phyloP scores from a whole-genome alignment of 345 rosid species.

The Sapria himalayana region DNA sequence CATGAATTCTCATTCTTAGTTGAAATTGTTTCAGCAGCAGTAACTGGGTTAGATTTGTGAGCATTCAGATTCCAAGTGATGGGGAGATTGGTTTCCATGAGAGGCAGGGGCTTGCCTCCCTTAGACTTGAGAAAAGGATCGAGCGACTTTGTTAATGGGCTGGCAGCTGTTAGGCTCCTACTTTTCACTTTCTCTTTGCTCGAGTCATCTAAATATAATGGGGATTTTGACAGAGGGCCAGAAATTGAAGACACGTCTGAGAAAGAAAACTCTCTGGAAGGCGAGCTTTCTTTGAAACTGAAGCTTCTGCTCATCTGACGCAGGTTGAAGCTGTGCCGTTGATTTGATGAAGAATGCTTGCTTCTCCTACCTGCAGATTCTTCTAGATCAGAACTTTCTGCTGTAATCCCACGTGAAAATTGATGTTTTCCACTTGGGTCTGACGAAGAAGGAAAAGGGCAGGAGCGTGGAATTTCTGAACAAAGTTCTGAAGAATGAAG shows the following conservation, averaged over 20 bases:
- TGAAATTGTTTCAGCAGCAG: conserved; percentile 10
- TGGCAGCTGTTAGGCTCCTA: conserved; percentile 29
- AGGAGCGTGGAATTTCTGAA: conserved; percentile 25
- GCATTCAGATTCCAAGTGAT: conserved; percentile 18
- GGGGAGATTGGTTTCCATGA: conserved; percentile 20
- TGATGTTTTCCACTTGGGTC: conserved; percentile 9
- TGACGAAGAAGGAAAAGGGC: conserved; percentile 26
- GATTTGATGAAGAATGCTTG: conserved; percentile 35
- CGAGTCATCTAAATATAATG: conserved; percentile 14
- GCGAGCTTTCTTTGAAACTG: conserved; percentile 45
- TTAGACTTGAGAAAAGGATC: conserved; percentile 49
- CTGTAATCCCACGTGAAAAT: conserved; percentile 6
- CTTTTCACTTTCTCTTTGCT: conserved; percentile 18
- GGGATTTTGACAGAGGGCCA: conserved; percentile 29
- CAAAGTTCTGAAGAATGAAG: conserved; percentile 11
- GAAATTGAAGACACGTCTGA: conserved; percentile 27
- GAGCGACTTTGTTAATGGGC: conserved; percentile 55
- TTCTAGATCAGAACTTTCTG: conserved; percentile 7
- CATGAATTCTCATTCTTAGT: conserved; percentile 15
- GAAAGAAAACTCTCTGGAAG: conserved; percentile 24
- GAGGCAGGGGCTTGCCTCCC: conserved; percentile 10
- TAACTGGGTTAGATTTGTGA: conserved; percentile 10
- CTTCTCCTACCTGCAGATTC: conserved; percentile 19
- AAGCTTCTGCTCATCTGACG: conserved; percentile 53
- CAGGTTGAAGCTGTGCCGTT: conserved; percentile 66